A percentile compares a stretch with the other conserved stretches of the same genome.
These are phyloP conservation scores for Salix udensis DNA, from an alignment of 345 rosid genomes.

Conservation along the genomic window DNA sequence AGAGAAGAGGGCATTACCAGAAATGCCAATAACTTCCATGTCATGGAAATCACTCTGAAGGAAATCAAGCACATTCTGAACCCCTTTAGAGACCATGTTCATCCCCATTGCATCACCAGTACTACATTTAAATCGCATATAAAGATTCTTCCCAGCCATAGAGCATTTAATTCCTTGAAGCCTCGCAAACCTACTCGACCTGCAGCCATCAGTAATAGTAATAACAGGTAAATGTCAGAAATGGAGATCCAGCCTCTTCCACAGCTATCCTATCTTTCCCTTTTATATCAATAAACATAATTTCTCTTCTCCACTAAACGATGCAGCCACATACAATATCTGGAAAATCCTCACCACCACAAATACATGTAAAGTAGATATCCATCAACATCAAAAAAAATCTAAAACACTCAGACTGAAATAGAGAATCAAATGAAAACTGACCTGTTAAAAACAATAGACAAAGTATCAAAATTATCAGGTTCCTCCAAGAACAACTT, in stretches of 20 bases:
- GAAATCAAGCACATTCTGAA: slow-evolving; percentile 78
- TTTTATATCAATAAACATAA: background rate
- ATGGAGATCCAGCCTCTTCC: background rate
- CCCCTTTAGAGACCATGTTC: slow-evolving; percentile 96
- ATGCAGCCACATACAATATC: background rate
- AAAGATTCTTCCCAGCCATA: slow-evolving; percentile 84
- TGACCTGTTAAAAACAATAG: slow-evolving; percentile 74
- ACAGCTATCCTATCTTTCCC: background rate
- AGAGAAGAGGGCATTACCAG: slow-evolving; percentile 42
- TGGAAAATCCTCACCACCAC: background rate
- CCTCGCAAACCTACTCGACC: slow-evolving; percentile 76
- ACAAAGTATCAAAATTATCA: slow-evolving; percentile 55
- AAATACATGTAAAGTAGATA: background rate
- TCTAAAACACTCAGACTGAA: background rate
- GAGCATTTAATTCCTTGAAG: slow-evolving; percentile 57
- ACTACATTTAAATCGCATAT: slow-evolving; percentile 65
- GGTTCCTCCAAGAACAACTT: slow-evolving; percentile 80
- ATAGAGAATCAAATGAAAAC: no score
- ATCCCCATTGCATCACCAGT: slow-evolving; percentile 98
- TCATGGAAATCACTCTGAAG: slow-evolving; percentile 75
- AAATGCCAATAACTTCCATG: slow-evolving; percentile 78
- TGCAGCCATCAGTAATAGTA: slow-evolving; percentile 25
- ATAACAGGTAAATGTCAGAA: background rate
- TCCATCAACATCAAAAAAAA: background rate
- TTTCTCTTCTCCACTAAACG: background rate